Evolutionary conservation across 2,329 filamentous ascomycete genomes (phyloP).

Genomic region (Fusarium siculi): DNA sequence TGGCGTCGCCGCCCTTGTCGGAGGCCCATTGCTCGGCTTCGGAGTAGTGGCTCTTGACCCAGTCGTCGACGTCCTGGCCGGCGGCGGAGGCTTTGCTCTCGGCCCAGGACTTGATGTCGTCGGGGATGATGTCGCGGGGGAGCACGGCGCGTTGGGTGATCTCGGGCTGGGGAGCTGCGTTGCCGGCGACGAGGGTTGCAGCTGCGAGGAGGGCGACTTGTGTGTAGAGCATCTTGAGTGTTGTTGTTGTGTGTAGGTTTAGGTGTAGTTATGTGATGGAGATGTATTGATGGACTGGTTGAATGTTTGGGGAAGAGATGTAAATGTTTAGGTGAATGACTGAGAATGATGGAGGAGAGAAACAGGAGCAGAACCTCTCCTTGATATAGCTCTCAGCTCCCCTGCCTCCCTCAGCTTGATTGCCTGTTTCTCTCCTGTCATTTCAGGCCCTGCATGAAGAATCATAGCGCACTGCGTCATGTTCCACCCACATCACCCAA

Average conservation of each 20-base stretch:
- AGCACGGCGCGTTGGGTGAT: constrained; percentile 28
- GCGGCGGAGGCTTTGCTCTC: constrained; percentile 14
- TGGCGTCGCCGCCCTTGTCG: constrained; percentile 10
- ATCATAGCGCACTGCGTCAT: constrained; percentile 22
- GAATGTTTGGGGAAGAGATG: not conserved
- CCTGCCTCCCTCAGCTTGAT: constrained; percentile 5
- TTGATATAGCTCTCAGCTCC: constrained; percentile 26
- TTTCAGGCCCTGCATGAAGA: constrained; percentile 16
- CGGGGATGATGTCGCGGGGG: constrained; percentile 30
- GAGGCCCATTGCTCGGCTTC: constrained; percentile 20
- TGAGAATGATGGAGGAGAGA: not conserved
- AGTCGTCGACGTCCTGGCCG: constrained; percentile 7
- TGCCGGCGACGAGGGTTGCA: constrained; percentile 37
- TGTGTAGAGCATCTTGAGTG: constrained; percentile 38
- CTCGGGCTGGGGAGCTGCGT: not conserved
- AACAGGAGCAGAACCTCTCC: constrained; percentile 3
- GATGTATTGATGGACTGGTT: not conserved
- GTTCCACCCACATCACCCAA: not conserved
- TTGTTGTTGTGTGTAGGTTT: not conserved
- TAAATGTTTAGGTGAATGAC: not conserved
- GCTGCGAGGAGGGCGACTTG: constrained; percentile 38
- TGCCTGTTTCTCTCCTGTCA: constrained; percentile 2
- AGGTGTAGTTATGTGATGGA: not conserved
- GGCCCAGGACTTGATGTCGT: constrained; percentile 31
- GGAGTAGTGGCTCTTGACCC: constrained; percentile 20